Percentiles rank a stretch among this genome's conserved stretches.
phyloP scores from a whole-genome alignment of 2,329 filamentous ascomycete genomes.

The Cordyceps cateniannulata region DNA sequence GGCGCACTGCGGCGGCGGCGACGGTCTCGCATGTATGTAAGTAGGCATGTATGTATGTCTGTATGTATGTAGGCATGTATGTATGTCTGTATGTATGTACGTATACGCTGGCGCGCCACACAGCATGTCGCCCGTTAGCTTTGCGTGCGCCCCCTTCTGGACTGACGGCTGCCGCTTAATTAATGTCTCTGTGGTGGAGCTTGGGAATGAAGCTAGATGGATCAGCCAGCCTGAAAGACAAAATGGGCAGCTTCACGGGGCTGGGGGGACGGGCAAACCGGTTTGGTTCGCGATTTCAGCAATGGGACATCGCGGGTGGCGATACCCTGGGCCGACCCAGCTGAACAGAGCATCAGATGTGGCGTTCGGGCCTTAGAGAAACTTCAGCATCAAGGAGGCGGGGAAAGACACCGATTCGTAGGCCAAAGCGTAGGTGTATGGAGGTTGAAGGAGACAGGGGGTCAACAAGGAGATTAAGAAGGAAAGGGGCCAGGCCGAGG shows the following conservation, averaged over 20 bases:
- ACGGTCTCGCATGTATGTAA: neutral
- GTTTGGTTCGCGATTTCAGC: neutral
- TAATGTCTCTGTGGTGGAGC: slow-evolving; percentile 8
- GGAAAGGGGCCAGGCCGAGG: too few species aligned
- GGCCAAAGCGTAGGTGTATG: neutral
- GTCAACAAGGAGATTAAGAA: neutral
- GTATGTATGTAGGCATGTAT: too few species aligned
- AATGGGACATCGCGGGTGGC: neutral
- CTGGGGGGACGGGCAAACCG: neutral
- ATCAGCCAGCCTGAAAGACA: neutral
- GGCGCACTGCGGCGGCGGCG: too few species aligned
- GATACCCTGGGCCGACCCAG: neutral
- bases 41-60: too few species aligned
- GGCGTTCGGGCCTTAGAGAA: neutral
- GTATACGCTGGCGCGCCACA: slow-evolving; percentile 2
- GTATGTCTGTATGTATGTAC: too few species aligned
- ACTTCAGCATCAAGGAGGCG: neutral
- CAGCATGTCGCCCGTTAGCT: neutral
- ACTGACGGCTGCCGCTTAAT: neutral
- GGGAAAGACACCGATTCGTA: neutral
- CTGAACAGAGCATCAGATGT: neutral
- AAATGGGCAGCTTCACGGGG: neutral
- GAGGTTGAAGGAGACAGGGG: neutral
- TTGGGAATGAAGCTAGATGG: neutral
- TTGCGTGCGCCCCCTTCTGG: neutral